phyloP scores from a whole-genome alignment of 768 basidiomycete genomes.

The Trametes cingulata region DNA sequence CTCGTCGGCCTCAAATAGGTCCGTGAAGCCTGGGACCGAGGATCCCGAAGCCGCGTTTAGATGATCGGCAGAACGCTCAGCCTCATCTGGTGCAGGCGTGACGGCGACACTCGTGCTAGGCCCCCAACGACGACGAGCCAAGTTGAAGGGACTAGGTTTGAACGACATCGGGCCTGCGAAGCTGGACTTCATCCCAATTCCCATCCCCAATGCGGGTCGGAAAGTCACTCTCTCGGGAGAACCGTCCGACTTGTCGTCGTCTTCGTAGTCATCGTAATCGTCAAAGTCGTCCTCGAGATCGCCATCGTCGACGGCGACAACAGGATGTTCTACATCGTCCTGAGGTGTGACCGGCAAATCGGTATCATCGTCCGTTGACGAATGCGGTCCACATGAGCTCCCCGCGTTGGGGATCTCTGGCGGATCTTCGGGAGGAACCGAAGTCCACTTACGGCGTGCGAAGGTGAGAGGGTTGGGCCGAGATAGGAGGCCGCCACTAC shows the following conservation, averaged over 20 bases:
- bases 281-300: slow-evolving; percentile 8
- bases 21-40: slow-evolving; percentile 9
- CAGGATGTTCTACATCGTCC: slow-evolving; percentile 12
- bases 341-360: slow-evolving; percentile 27
- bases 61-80: slow-evolving; percentile 3
- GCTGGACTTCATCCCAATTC: slow-evolving; percentile 1
- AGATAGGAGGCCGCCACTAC: slow-evolving; percentile 21
- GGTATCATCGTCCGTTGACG: slow-evolving; percentile 24
- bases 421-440: slow-evolving; percentile 19
- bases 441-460: slow-evolving; percentile 37
- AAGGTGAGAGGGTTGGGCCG: slow-evolving; percentile 36
- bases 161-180: slow-evolving; percentile 16
- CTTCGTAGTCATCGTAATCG: slow-evolving; percentile 12
- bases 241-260: slow-evolving; percentile 13
- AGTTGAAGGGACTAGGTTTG: slow-evolving; percentile 31
- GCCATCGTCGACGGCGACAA: slow-evolving; percentile 1
- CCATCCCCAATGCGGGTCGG: slow-evolving; percentile 1
- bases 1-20: slow-evolving; percentile 19
- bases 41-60: slow-evolving; percentile 9
- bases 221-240: slow-evolving; percentile 5
- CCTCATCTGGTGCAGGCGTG: not conserved
- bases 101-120: slow-evolving; percentile 4
- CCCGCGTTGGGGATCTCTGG: not conserved
- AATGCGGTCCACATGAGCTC: slow-evolving; percentile 5
- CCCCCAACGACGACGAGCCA: slow-evolving; percentile 31